These are phyloP conservation scores for Claviceps sp. DNA, from an alignment of 2,329 filamentous ascomycete genomes.

Conservation along the genomic window DNA sequence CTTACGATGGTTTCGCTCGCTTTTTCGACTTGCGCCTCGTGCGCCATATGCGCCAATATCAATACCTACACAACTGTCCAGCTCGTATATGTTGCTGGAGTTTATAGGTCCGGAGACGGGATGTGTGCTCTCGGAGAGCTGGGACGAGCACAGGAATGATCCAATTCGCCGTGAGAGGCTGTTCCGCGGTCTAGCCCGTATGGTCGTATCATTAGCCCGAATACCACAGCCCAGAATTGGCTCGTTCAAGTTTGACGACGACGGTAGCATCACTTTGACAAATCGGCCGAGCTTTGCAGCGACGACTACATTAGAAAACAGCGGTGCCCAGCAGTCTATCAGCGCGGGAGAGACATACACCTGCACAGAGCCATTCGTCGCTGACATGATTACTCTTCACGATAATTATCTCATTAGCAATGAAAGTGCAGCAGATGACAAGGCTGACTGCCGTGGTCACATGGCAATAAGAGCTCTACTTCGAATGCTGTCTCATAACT, in stretches of 20 bases:
- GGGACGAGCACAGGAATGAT: constrained; percentile 7
- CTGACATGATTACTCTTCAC: constrained; percentile 14
- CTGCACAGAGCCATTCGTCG: constrained; percentile 14
- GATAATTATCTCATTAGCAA: constrained; percentile 14
- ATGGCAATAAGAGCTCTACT: constrained; percentile 16
- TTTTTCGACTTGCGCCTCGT: constrained; percentile 2
- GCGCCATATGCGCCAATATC: constrained; percentile 3
- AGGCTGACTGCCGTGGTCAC: constrained; percentile 15
- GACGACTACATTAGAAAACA: constrained; percentile 19
- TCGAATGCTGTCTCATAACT: constrained; percentile 12
- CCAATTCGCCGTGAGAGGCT: constrained; percentile 10
- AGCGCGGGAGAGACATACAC: constrained; percentile 16
- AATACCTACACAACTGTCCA: constrained; percentile 3
- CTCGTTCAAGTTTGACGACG: constrained; percentile 16
- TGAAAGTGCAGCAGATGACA: constrained; percentile 11
- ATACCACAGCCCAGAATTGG: constrained; percentile 17
- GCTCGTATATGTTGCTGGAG: constrained; percentile 15
- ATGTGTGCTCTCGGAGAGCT: constrained; percentile 16
- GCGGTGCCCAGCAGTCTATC: constrained; percentile 18
- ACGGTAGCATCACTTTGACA: constrained; percentile 16
- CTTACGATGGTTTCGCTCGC: constrained; percentile 1
- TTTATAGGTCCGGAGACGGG: constrained; percentile 13
- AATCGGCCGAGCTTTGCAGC: constrained; percentile 14
- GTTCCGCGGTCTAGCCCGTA: constrained; percentile 15
- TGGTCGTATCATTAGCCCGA: constrained; percentile 16